Conservation (phyloP, 2,329 filamentous ascomycete genomes). For the Calonectria pseudoreteaudii region DNA sequence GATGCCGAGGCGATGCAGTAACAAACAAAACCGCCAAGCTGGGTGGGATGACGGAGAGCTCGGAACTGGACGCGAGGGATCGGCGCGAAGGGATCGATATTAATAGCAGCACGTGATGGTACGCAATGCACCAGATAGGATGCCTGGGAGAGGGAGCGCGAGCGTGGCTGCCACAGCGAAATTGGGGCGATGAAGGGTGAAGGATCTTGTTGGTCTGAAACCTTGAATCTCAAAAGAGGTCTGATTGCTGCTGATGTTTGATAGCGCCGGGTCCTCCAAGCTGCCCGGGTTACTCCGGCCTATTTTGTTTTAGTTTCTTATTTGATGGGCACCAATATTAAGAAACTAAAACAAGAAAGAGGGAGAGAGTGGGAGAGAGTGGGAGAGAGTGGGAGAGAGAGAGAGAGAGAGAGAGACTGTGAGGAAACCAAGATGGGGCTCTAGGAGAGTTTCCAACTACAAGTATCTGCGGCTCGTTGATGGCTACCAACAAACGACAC, state of each 20-base stretch:
- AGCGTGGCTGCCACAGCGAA: not conserved
- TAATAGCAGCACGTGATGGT: conserved; percentile 15
- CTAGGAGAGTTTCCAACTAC: not conserved
- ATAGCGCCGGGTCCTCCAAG: conserved; percentile 1
- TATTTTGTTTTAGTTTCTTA: not conserved
- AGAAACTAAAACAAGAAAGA: not conserved
- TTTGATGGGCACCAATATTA: not conserved
- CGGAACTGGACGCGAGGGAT: not conserved
- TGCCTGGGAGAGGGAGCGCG: not conserved
- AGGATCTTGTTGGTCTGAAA: conserved; percentile 1
- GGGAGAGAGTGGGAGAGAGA: not conserved
- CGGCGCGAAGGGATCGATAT: conserved; percentile 7
- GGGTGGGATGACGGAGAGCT: conserved; percentile 7
- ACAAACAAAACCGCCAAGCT: not conserved
- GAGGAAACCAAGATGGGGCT: not conserved
- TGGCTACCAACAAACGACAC: conserved; percentile 1
- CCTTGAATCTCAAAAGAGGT: conserved; percentile 8
- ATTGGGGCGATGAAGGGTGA: not conserved
- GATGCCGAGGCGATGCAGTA: not conserved
- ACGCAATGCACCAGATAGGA: not conserved
- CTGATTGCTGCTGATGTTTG: conserved; percentile 2
- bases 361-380: not conserved
- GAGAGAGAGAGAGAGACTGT: not conserved
- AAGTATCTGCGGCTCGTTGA: not conserved
- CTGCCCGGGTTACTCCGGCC: not conserved